These are phyloP conservation scores for Nitzschia inconspicua DNA, from an alignment of 108 stramenopile genomes.

Conservation along the genomic window DNA sequence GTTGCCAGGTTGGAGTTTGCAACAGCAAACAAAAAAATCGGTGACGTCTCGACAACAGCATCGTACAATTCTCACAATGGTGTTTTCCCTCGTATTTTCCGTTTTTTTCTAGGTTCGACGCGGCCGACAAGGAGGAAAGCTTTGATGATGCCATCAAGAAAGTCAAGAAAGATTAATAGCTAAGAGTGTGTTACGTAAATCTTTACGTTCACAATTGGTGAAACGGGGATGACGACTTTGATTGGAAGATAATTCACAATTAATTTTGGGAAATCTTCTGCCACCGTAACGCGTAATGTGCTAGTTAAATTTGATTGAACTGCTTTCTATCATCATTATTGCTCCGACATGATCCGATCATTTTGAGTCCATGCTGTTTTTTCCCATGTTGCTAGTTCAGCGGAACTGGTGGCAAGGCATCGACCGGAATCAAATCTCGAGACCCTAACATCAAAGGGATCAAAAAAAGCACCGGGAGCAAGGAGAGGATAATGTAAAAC, in stretches of 20 bases:
- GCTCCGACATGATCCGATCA: background rate
- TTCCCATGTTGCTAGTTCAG: constrained; percentile 10
- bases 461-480: constrained; percentile 82
- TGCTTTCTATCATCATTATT: background rate
- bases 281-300: too few species aligned
- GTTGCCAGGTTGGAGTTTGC: too few species aligned
- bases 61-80: too few species aligned
- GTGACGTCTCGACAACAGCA: too few species aligned
- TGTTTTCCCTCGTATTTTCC: background rate
- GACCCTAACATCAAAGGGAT: constrained; percentile 87
- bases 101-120: constrained; percentile 60
- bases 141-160: constrained; percentile 80
- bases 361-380: background rate
- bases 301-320: too few species aligned
- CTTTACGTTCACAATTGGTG: too few species aligned
- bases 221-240: too few species aligned
- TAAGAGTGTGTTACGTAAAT: too few species aligned
- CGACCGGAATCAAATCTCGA: constrained; percentile 75
- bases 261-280: too few species aligned
- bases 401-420: constrained; percentile 77
- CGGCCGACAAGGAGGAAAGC: constrained; percentile 76
- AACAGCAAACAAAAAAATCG: too few species aligned
- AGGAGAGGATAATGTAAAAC: constrained; percentile 79
- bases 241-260: too few species aligned
- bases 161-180: constrained; percentile 62